Conservation (phyloP, 768 basidiomycete genomes). For the Auricularia cornea region DNA sequence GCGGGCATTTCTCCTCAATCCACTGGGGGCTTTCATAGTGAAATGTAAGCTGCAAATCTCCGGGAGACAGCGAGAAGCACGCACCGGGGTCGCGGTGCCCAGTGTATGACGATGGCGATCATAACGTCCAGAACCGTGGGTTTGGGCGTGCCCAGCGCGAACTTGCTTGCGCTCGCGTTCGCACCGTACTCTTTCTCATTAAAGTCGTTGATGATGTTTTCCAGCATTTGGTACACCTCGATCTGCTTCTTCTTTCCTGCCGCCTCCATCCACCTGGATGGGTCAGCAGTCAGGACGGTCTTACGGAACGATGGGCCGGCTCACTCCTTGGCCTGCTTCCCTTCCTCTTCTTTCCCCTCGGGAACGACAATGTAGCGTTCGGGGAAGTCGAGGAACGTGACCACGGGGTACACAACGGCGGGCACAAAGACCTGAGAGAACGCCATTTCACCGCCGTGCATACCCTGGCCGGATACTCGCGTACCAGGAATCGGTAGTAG, state of each 20-base stretch:
- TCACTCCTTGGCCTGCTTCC: neutral
- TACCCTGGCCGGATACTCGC: neutral
- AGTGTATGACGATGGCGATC: conserved; percentile 4
- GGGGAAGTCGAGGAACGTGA: conserved; percentile 7
- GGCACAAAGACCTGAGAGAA: conserved; percentile 2
- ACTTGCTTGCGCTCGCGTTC: neutral
- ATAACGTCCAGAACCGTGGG: conserved; percentile 7
- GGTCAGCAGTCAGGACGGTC: neutral
- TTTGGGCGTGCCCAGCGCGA: conserved; percentile 5
- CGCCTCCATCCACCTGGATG: conserved; percentile 1
- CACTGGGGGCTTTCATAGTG: neutral
- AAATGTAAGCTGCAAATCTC: no score
- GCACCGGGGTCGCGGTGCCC: conserved; percentile 4
- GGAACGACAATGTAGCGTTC: conserved; percentile 5
- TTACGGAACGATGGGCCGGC: no score
- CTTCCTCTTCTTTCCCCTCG: neutral
- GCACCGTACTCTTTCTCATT: neutral
- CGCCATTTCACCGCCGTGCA: neutral
- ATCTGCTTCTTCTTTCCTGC: neutral
- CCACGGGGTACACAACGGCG: conserved; percentile 4
- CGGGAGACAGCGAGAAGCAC: neutral
- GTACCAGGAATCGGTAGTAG: conserved; percentile 3
- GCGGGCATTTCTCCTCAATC: conserved; percentile 7
- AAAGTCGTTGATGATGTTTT: neutral
- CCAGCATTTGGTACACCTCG: conserved; percentile 5